phyloP scores from a whole-genome alignment of 2,329 filamentous ascomycete species.

The Bipolaris gigantea region DNA sequence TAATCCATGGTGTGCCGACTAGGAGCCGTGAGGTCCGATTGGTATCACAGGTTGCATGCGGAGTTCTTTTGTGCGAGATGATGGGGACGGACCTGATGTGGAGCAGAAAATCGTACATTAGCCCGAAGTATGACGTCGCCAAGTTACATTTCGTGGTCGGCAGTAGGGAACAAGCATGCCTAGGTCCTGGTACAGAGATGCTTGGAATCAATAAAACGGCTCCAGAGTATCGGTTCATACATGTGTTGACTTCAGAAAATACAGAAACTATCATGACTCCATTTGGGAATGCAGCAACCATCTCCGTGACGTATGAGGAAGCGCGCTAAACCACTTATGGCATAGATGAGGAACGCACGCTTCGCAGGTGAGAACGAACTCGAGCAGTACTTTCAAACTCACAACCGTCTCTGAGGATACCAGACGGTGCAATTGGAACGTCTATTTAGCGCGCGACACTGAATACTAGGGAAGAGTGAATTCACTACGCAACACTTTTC shows the following conservation, averaged over 20 bases:
- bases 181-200: neutral
- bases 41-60: neutral
- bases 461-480: neutral
- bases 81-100: neutral
- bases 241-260: neutral
- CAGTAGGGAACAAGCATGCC: neutral
- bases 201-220: neutral
- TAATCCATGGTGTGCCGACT: constrained; percentile 6
- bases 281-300: neutral
- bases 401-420: neutral
- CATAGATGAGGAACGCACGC: neutral
- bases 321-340: neutral
- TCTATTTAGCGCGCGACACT: neutral
- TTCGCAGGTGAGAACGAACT: neutral
- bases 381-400: neutral
- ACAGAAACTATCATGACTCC: neutral
- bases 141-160: constrained; percentile 1
- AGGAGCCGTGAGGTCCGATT: constrained; percentile 1
- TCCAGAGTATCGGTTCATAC: neutral
- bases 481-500: neutral
- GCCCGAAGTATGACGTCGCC: constrained; percentile 2
- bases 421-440: neutral
- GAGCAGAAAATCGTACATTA: neutral
- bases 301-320: neutral
- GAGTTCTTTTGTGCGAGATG: neutral